Base-by-base conservation (phyloP, 306 rosid genomes). In the Lablab purpureus region DNA sequence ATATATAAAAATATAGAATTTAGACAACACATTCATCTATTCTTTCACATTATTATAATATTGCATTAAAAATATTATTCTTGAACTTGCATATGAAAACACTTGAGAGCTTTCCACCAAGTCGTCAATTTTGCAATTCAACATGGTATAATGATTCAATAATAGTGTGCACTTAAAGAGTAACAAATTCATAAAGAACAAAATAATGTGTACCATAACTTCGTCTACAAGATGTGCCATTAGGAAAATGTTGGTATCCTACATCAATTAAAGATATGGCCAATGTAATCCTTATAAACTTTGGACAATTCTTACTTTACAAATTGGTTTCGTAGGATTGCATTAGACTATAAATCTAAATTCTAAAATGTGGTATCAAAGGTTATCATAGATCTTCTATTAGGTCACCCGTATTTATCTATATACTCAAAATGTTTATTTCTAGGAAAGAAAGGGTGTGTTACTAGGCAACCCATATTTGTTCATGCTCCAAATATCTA, bases 41-140 rank as follows among this genome's bases (percentile, higher is more conserved):
- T 47, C 23, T 28, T 50, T n/a, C 62, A 28, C 19, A 76, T 47
- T 21, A 30, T 47, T 30, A 21, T 76, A 36, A 22, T 40, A 46
- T 46, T 51, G 17, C 32, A 10, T 50, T 37, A 75, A 69, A 6
- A 50, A 72, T 64, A 71, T 71, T 41, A 73, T 62, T 49, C 76
- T 49, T 62, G 40, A 63, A 21, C 73, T 21, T 21, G 37, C 54
- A 63, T 71, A 23, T 23, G 18, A 71, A 78, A 59, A 13, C 54
- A 50, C 11, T 63, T 55, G 49, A 51, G 75, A 82, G 19, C 51
- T 52, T 77, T 78, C 55, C 66, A 34, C 52, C 40, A 34, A 65
- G 75, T 67, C 80, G 59, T 78, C 43, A 47, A 59, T 27, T n/a
- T 46, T 58, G 76, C 66, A 66, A 73, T 49, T 67, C 58, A 50